A percentile compares a stretch with the other conserved stretches of the same genome.
These are phyloP conservation scores for Raphanus sativus DNA, from an alignment of 345 rosid species.

Conservation along the genomic window DNA sequence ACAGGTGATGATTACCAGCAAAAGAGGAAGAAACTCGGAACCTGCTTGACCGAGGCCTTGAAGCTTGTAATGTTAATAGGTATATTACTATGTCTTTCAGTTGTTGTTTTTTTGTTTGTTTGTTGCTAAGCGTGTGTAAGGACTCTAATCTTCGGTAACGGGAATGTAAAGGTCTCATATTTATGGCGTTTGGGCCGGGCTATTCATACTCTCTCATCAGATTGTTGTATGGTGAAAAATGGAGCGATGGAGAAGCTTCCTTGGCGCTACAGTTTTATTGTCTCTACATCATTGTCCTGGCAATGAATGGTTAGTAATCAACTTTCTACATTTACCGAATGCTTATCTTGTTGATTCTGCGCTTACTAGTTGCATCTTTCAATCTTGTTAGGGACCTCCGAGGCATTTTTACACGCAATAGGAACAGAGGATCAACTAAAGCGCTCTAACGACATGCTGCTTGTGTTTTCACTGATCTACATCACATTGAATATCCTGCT, in stretches of 20 bases:
- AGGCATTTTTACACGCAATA: constrained; percentile 91
- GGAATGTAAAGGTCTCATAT: constrained; percentile 56
- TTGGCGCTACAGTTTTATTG: constrained; percentile 78
- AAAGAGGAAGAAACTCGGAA: constrained; percentile 58
- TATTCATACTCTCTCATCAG: constrained; percentile 91
- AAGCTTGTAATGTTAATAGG: constrained; percentile 87
- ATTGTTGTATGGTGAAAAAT: constrained; percentile 79
- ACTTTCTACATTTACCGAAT: too few relatives aligned
- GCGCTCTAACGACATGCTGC: constrained; percentile 74
- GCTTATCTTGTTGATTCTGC: background rate
- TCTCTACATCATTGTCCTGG: constrained; percentile 73
- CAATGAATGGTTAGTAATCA: constrained; percentile 67
- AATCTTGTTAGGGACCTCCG: constrained; percentile 77
- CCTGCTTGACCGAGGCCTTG: constrained; percentile 69
- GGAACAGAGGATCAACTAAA: constrained; percentile 76
- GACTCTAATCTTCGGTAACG: background rate
- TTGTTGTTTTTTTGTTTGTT: background rate
- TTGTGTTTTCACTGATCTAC: constrained; percentile 68
- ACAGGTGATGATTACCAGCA: constrained; percentile 50
- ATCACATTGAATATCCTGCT: constrained; percentile 59
- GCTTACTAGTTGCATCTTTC: background rate
- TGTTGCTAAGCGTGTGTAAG: background rate
- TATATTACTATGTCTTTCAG: constrained; percentile 7
- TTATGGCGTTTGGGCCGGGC: constrained; percentile 96
- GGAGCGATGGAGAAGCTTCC: constrained; percentile 98